Evolutionary conservation across 2,329 filamentous ascomycete genomes (phyloP).

Genomic region (Coleophoma eucalyptorum): DNA sequence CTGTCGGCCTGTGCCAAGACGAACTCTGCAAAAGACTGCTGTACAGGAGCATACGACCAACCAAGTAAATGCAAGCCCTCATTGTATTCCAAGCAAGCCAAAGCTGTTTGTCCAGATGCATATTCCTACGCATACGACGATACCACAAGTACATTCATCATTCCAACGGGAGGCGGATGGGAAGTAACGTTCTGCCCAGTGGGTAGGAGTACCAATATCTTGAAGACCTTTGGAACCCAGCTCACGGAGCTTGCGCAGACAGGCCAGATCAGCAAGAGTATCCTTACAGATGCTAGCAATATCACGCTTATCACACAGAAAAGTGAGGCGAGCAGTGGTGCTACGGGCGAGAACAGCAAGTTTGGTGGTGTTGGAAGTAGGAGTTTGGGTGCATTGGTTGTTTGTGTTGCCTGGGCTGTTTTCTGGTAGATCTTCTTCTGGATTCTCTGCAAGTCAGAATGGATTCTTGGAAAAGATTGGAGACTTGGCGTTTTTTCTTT

Average conservation of each 20-base stretch:
- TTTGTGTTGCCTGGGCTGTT: slow-evolving; percentile 21
- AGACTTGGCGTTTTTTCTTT: too few species aligned
- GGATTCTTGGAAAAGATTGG: not conserved
- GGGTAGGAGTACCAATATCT: slow-evolving; percentile 56
- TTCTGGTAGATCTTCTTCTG: slow-evolving; percentile 16
- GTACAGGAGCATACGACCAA: slow-evolving; percentile 64
- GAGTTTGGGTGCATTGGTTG: slow-evolving; percentile 22
- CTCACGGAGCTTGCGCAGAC: slow-evolving; percentile 42
- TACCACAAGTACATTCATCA: slow-evolving; percentile 54
- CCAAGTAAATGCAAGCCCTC: slow-evolving; percentile 62
- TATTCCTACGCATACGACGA: slow-evolving; percentile 73
- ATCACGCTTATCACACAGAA: slow-evolving; percentile 20
- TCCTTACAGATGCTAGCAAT: slow-evolving; percentile 30
- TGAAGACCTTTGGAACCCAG: slow-evolving; percentile 46
- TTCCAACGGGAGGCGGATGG: slow-evolving; percentile 68
- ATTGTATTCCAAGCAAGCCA: slow-evolving; percentile 65
- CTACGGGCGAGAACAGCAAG: slow-evolving; percentile 3
- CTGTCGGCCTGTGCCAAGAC: slow-evolving; percentile 72
- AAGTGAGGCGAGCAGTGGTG: slow-evolving; percentile 9
- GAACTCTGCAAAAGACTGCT: slow-evolving; percentile 67
- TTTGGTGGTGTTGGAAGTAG: slow-evolving; percentile 3
- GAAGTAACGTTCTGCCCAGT: slow-evolving; percentile 74
- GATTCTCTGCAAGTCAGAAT: slow-evolving; percentile 25
- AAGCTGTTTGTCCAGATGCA: slow-evolving; percentile 76
- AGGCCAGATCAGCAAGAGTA: slow-evolving; percentile 32